These are phyloP conservation scores for Rubia tinctorum DNA, from an alignment of 305 asterid genomes.

Conservation along the genomic window DNA sequence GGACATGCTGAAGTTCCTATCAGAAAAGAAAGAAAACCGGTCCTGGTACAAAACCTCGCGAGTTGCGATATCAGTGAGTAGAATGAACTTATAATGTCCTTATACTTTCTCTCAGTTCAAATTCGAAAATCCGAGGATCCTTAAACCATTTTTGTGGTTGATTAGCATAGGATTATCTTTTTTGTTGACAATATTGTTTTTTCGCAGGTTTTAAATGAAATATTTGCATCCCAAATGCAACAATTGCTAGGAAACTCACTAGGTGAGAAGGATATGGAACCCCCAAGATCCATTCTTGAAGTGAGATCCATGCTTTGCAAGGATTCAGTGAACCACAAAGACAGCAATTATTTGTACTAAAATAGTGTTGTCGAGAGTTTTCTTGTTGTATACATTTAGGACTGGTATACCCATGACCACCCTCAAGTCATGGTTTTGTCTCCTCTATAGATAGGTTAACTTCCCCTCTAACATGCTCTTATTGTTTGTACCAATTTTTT, in stretches of 20 bases:
- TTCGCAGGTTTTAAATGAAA: slow-evolving; percentile 69
- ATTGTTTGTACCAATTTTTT: neutral
- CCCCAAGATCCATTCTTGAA: slow-evolving; percentile 75
- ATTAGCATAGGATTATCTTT: neutral
- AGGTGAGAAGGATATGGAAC: slow-evolving; percentile 75
- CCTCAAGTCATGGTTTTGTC: slow-evolving; percentile 5
- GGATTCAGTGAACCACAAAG: slow-evolving; percentile 63
- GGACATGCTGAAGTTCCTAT: slow-evolving; percentile 77
- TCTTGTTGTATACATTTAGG: neutral
- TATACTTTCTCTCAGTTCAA: neutral
- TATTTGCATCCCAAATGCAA: slow-evolving; percentile 89
- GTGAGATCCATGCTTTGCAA: slow-evolving; percentile 89
- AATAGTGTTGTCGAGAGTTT: slow-evolving; percentile 1
- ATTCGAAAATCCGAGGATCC: neutral
- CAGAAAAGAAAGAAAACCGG: slow-evolving; percentile 64
- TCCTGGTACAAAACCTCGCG: slow-evolving; percentile 86
- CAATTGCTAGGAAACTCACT: slow-evolving; percentile 66
- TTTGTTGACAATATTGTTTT: neutral
- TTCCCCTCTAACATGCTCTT: neutral
- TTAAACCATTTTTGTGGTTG: neutral
- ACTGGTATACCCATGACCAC: neutral
- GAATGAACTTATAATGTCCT: neutral
- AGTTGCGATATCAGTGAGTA: slow-evolving; percentile 72
- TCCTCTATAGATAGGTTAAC: neutral
- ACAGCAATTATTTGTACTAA: slow-evolving; percentile 59